Evolutionary conservation across 2,329 filamentous ascomycete species (phyloP), one percentile per base, ranked within the genome.

Genomic region (Fusarium siculi): DNA sequence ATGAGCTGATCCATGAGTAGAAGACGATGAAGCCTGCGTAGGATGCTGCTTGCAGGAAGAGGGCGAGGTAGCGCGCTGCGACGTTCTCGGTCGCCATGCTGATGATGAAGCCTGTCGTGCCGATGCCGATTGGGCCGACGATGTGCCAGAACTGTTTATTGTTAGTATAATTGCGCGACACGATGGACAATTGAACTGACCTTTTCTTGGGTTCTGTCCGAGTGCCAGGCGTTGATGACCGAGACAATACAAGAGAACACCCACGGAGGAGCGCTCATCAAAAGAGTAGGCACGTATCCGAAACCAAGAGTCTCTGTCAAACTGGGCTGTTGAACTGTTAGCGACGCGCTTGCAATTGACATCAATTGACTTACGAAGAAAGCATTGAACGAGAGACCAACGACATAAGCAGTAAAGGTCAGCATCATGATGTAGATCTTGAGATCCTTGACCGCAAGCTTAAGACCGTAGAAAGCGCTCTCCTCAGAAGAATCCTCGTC

Each of bases 341-440:
- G 65, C 39, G 16, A 36, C 2, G 36, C 15, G 10, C 15, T 5
- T 14, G 18, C 46, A 3, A 40, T 56, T 4, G 15, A 2, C 28
- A 12, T 5, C 16, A 28, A 42, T 28, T 25, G 10, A 69, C 66
- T 69, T 58, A 69, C 66, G 79, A 90, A 90, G 79, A 89, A 91
- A 44, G 87, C 87, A 71, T 89, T 89, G 79, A 89, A 90, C 0
- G 87, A 87, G 43, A 85, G 79, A 6, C 89, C 89, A 10, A 90
- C 84, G 12, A 91, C 88, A 68, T 91, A 91, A 7, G 88, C 87
- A 7, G 87, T 89, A 64, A 91, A 87, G 3, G 88, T 89, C 11
- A 91, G 62, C 85, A 90, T 90, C 87, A 91, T 88, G 67, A 91
- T 75, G 75, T 90, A 92, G 69, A 91, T 89, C 82, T 91, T 91